Evolutionary conservation across 768 basidiomycete genomes (phyloP).

Genomic region (Ephemerocybe angulata): DNA sequence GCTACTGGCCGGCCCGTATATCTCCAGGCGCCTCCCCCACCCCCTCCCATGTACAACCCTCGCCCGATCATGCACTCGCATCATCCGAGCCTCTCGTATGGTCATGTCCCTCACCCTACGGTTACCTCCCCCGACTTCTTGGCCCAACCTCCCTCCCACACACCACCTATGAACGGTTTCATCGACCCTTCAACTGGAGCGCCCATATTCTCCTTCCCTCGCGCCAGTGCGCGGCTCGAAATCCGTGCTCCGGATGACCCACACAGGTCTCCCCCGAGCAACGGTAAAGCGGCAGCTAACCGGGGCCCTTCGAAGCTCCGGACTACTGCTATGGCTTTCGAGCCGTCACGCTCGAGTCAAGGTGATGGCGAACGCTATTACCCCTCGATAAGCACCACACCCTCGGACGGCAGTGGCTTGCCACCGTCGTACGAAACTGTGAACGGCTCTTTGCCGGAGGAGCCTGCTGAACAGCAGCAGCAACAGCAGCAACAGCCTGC

Average conservation of each 20-base stretch:
- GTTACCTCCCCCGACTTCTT: slow-evolving; percentile 62
- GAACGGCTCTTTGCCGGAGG: slow-evolving; percentile 19
- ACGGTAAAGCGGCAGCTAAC: slow-evolving; percentile 27
- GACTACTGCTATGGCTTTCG: slow-evolving; percentile 48
- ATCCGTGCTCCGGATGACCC: slow-evolving; percentile 60
- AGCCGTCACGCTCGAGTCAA: slow-evolving; percentile 35
- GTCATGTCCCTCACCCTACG: slow-evolving; percentile 60
- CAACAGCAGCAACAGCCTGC: slow-evolving; percentile 11
- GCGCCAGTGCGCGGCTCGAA: slow-evolving; percentile 67
- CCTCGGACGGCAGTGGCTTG: slow-evolving; percentile 21
- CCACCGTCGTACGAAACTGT: slow-evolving; percentile 25
- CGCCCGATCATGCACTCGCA: slow-evolving; percentile 61
- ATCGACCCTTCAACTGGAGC: slow-evolving; percentile 62
- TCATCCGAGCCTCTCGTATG: slow-evolving; percentile 44
- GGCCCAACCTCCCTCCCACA: slow-evolving; percentile 48
- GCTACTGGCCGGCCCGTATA: slow-evolving; percentile 80
- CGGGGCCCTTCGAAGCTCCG: slow-evolving; percentile 41
- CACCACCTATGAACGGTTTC: slow-evolving; percentile 60
- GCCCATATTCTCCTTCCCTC: slow-evolving; percentile 72
- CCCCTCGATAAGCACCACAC: slow-evolving; percentile 18
- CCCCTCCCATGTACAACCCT: slow-evolving; percentile 60
- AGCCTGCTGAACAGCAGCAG: slow-evolving; percentile 24
- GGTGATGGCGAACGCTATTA: slow-evolving; percentile 19
- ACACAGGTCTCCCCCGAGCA: slow-evolving; percentile 24
- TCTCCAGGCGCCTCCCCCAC: slow-evolving; percentile 45